Evolutionary conservation across 768 basidiomycete species (phyloP).

Genomic region (Tulasnella sp.): DNA sequence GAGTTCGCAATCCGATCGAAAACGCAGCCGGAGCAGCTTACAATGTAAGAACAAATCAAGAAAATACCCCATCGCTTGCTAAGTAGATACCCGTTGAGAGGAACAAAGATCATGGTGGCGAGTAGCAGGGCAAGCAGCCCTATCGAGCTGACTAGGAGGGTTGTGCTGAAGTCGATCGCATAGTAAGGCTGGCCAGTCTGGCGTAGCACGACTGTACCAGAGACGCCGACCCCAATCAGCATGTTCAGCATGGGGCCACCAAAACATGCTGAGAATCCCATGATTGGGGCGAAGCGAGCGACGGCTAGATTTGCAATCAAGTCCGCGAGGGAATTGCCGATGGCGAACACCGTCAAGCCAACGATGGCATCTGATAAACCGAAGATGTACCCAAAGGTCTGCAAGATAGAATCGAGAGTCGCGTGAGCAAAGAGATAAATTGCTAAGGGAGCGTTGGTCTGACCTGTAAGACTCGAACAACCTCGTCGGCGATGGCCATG

Average conservation of each 20-base stretch:
- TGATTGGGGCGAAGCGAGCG: conserved; percentile 84
- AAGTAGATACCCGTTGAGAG: conserved; percentile 73
- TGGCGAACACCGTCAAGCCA: conserved; percentile 90
- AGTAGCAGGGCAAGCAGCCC: conserved; percentile 73
- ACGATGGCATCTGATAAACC: conserved; percentile 96
- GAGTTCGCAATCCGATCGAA: background rate
- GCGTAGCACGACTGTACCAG: conserved; percentile 76
- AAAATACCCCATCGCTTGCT: conserved; percentile 75
- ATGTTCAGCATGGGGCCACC: conserved; percentile 91
- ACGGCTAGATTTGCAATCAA: conserved; percentile 96
- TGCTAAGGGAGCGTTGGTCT: conserved; percentile 22
- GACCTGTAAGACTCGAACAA: conserved; percentile 83
- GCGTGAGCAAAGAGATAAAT: background rate
- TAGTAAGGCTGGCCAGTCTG: conserved; percentile 51
- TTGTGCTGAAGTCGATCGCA: conserved; percentile 67
- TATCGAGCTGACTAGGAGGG: conserved; percentile 72
- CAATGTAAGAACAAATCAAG: conserved; percentile 62
- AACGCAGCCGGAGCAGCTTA: background rate
- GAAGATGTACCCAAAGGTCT: conserved; percentile 91
- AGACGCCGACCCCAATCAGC: conserved; percentile 82
- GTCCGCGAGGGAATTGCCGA: conserved; percentile 94
- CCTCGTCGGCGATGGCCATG: conserved; percentile 95
- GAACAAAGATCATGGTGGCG: conserved; percentile 74
- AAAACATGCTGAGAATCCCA: conserved; percentile 94
- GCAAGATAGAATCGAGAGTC: conserved; percentile 19